Evolutionary conservation across 2,329 filamentous ascomycete genomes (phyloP).

Genomic region (Neodidymelliopsis sp.): DNA sequence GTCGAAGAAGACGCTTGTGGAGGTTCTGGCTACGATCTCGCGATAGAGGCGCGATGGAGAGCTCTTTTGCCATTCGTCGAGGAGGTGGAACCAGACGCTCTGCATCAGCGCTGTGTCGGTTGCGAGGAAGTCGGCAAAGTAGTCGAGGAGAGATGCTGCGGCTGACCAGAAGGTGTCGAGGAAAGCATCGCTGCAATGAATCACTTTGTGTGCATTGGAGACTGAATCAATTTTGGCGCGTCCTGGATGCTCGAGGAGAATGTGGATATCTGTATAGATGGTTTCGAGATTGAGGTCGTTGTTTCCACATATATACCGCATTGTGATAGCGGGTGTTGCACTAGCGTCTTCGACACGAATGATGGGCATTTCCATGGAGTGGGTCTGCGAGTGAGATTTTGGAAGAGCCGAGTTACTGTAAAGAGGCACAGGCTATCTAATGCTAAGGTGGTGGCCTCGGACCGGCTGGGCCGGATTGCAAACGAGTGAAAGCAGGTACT

Average conservation of each 20-base stretch:
- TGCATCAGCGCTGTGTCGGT: constrained; percentile 33
- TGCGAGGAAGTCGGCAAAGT: constrained; percentile 38
- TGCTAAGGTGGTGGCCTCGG: no score
- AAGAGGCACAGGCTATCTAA: no score
- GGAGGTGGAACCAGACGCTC: constrained; percentile 36
- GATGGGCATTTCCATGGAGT: constrained; percentile 14
- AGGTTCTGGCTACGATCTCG: not conserved
- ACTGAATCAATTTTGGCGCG: not conserved
- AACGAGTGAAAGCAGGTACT: not conserved
- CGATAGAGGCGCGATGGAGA: not conserved
- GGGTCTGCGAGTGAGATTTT: no score
- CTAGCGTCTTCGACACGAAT: constrained; percentile 25
- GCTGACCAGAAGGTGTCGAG: constrained; percentile 24
- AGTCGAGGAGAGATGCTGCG: constrained; percentile 36
- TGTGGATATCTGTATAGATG: constrained; percentile 25
- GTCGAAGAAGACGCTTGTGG: not conserved
- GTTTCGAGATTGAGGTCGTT: constrained; percentile 26
- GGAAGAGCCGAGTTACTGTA: no score
- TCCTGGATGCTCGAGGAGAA: constrained; percentile 13
- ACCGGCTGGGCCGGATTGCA: no score
- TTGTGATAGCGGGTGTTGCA: constrained; percentile 15
- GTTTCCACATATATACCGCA: constrained; percentile 18
- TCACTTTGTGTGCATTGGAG: not conserved
- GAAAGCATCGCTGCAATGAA: not conserved
- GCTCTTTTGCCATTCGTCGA: constrained; percentile 27